These are phyloP conservation scores for Halenospora varia DNA, from an alignment of 495 filamentous ascomycete species.

Conservation along the genomic window DNA sequence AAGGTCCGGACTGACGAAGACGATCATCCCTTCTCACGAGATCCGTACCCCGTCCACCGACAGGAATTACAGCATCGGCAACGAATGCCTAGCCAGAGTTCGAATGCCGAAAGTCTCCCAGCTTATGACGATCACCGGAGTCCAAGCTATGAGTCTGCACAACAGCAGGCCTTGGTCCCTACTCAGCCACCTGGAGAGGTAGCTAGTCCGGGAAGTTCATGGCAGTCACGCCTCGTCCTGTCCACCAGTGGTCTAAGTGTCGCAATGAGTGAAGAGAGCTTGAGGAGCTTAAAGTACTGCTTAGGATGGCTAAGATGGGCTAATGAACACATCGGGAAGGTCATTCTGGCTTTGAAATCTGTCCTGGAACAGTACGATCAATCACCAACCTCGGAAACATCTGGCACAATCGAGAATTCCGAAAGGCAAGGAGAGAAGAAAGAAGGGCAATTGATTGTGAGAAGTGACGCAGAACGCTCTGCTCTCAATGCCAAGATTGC, in stretches of 20 bases:
- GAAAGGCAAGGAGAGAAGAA: slow-evolving; percentile 25
- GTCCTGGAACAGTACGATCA: slow-evolving; percentile 74
- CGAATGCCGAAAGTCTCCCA: slow-evolving; percentile 63
- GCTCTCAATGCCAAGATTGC: slow-evolving; percentile 58
- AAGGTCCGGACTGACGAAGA: slow-evolving; percentile 38
- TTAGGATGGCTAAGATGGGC: slow-evolving; percentile 71
- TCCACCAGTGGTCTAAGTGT: slow-evolving; percentile 80
- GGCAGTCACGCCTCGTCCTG: slow-evolving; percentile 77
- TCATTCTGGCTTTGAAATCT: slow-evolving; percentile 62
- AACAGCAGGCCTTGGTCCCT: slow-evolving; percentile 21
- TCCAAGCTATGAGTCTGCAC: slow-evolving; percentile 58
- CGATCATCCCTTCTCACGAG: slow-evolving; percentile 31
- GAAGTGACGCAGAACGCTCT: slow-evolving; percentile 31
- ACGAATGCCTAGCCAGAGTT: slow-evolving; percentile 24
- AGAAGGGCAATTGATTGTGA: slow-evolving; percentile 21
- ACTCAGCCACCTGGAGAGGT: slow-evolving; percentile 20
- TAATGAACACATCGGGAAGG: slow-evolving; percentile 66
- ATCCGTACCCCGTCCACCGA: slow-evolving; percentile 31
- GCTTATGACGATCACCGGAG: slow-evolving; percentile 75
- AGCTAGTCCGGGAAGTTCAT: slow-evolving; percentile 36
- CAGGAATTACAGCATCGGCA: slow-evolving; percentile 29
- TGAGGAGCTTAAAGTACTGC: slow-evolving; percentile 72
- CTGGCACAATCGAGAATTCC: slow-evolving; percentile 4
- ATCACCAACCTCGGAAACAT: slow-evolving; percentile 7
- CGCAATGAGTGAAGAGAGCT: slow-evolving; percentile 80